Evolutionary conservation across 2,329 filamentous ascomycete genomes (phyloP), one percentile per base, ranked within the genome.

Genomic region (Plectosphaerella sp.): DNA sequence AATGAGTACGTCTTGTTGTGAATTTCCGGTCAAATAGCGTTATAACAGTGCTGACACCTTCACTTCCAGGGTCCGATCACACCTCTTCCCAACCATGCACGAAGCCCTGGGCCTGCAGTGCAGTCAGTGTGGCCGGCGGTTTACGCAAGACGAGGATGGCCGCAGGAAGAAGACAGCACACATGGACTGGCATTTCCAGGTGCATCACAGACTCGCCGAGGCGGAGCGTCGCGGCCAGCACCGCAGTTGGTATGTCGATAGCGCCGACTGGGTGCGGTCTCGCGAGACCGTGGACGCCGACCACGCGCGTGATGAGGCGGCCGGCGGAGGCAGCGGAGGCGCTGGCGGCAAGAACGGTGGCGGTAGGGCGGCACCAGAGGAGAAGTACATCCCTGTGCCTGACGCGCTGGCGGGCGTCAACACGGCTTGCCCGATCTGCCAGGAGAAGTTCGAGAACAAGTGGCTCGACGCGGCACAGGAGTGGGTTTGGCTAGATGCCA

Each of bases 161-260:
- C 88, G 84, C 62, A 86, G 87, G 65, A 89, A 88, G 74, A 97
- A 97, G 73, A 89, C 87, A 22, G 84, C 87, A 3, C 94, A 99
- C 66, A 86, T 99, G 77, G 94, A 99, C 70, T 99, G 94, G 94
- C 94, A 99, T 70, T 99, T 99, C 73, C 86, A 88, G 52, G 92
- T 93, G 22, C 93, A 97, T 64, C 88, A 92, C 63, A 87, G 91
- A 45, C 90, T 95, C 71, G 85, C 86, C 3, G 93, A 97, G 60
- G 87, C 89, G 14, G 86, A 90, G 63, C 93, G 90, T 66, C 83
- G 90, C 55, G 91, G 89, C 33, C 89, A 95, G 61, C 92, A 95
- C 64, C 86, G 94, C 35, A 95, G 91, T 68, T 97, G 91, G 91
- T 97, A 96, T 66, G 86, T 96, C 47, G 90, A 95, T 63, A n/a